Evolutionary conservation across 164 flowering plant species (phyloP), one percentile per base, ranked within the genome.

Genomic region (Vitis riparia): DNA sequence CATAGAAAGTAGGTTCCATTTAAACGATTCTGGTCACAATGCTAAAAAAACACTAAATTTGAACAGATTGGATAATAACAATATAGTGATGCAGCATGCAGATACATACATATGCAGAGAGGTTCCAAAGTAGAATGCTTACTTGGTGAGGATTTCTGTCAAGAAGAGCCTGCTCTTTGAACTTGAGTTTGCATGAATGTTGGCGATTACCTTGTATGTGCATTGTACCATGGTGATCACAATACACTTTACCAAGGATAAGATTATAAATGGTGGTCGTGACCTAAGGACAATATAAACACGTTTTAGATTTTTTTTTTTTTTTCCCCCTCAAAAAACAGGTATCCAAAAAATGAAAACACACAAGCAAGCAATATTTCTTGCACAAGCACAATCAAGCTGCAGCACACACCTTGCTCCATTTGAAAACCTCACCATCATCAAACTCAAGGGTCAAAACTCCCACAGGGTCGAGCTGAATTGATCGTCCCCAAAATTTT

Each of bases 401-500:
- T 48, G 15, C 17, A 44, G 32, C 52, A 11, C 76, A 3, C 70
- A 94, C 99, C 97, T 94, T 94, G 83, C 90, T 94, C 99, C 99
- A 94, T 75, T 89, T 90, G 78, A 91, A 94, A 68, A 87, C 79
- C 73, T 92, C 99, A 13, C 99, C 99, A 77, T 94, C 99, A 71
- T 91, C 99, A 81, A 94, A 94, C 77, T 94, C 95, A 16, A 94
- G 69, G 19, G 91, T 88, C 68, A 94, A 81, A 73, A 81, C 79
- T 59, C 97, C 99, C 57, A 88, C 89, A 59, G 99, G 99, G 67
- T 94, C 92, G 76, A 94, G 89, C 82, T 94, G 99, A 82, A 94
- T 92, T 44, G 99, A 91, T 59, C 87, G 78, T 3, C 99, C 99
- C 97, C 95, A 89, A 73, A 94, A 94, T 73, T 91, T 94, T 50